Evolutionary conservation across 2,329 filamentous ascomycete species (phyloP).

Genomic region (Botryotinia narcissicola): DNA sequence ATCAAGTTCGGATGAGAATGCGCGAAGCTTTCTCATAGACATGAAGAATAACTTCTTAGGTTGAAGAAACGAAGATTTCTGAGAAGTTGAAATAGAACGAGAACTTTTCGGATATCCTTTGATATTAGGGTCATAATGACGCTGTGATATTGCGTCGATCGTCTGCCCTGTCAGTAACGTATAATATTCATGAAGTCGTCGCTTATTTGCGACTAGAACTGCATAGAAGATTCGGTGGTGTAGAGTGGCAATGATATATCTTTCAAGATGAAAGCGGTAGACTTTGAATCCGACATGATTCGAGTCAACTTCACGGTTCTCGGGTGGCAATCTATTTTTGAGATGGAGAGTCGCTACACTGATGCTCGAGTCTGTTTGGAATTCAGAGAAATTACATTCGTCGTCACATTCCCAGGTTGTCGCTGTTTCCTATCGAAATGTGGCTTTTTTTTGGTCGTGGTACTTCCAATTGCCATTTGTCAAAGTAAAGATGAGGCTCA

Average conservation of each 20-base stretch:
- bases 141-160: neutral
- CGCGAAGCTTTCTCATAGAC: neutral
- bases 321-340: neutral
- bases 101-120: neutral
- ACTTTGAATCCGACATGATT: neutral
- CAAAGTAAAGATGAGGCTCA: neutral
- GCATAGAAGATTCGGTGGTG: neutral
- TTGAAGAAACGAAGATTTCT: neutral
- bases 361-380: neutral
- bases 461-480: neutral
- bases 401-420: neutral
- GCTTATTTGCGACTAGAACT: neutral
- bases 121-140: neutral
- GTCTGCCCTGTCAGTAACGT: no score
- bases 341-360: neutral
- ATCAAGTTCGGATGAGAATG: neutral
- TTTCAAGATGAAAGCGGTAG: neutral
- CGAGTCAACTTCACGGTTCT: neutral
- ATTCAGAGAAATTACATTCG: neutral
- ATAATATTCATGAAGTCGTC: neutral
- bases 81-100: neutral
- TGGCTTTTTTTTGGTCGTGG: neutral
- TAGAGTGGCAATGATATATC: neutral
- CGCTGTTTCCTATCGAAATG: neutral
- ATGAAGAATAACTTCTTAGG: neutral